Evolutionary conservation across 129 eudicot genomes (phyloP), one percentile per base, ranked within the genome.

Genomic region (Lactuca saligna): DNA sequence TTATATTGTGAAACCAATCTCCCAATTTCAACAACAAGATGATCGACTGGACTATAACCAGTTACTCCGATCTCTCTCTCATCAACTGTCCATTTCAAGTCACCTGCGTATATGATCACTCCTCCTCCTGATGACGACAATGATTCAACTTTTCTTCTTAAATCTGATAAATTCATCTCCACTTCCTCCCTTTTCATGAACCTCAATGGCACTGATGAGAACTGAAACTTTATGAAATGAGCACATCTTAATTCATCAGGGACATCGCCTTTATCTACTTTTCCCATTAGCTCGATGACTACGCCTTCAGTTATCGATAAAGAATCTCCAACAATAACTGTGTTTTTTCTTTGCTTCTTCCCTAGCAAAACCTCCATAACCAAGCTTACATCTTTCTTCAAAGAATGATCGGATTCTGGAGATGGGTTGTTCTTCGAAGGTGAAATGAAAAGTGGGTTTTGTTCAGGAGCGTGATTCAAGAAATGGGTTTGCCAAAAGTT

Each of bases 101-200:
- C 95, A 55, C 97, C 97, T 42, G 88, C 83, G 69, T 86, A 87
- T 48, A 90, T 79, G 34, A 90, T 84, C 16, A 90, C 97, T 15
- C 86, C 85, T 49, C 88, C 73, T n/a, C 83, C 96, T 17, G 71
- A 75, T 20, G 75, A 44, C 13, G 79, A 78, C 11, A 82, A 60
- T 39, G 88, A 80, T 11, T 84, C 97, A 34, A 86, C 77, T 54
- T 90, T 90, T 66, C 90, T 86, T 70, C 81, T 87, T 68, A 90
- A 71, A 66, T 87, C 95, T 29, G 85, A 79, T 1, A 90, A 75
- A 38, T 90, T 87, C 84, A 80, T 70, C 74, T 90, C 91, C 42
- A 90, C 97, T 78, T 90, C 97, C 29, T 90, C 97, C 57, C 85
- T 86, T 51, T 81, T 90, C 97, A 90, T 90, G 66, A 86, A 82